phyloP scores from a whole-genome alignment of 306 rosid species.

The Vicia villosa region DNA sequence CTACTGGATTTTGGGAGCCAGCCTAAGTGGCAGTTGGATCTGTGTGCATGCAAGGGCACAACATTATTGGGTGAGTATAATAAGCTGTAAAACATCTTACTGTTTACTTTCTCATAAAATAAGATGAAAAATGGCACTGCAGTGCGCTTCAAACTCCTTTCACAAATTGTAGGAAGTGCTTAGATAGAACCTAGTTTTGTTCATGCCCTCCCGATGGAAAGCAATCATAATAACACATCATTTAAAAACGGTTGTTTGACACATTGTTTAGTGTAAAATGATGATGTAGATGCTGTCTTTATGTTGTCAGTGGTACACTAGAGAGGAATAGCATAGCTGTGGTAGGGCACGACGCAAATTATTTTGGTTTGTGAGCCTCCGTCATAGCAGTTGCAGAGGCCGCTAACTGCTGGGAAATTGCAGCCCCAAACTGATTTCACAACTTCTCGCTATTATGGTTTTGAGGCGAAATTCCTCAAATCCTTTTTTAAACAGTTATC shows the following conservation, averaged over 20 bases:
- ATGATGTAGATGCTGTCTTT: background rate
- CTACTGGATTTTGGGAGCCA: background rate
- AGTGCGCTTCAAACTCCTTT: background rate
- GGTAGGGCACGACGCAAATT: no score
- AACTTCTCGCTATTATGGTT: no score
- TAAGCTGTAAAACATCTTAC: background rate
- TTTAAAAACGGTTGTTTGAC: background rate
- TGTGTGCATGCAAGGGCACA: background rate
- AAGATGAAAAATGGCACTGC: conserved; percentile 1
- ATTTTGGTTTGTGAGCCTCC: no score
- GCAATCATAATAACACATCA: background rate
- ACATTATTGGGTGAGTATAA: background rate
- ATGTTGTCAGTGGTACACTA: no score
- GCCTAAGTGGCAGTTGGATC: background rate
- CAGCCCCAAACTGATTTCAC: no score
- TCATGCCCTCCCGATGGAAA: background rate
- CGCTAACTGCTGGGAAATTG: no score
- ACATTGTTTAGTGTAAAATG: background rate
- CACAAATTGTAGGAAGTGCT: background rate
- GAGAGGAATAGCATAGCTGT: no score
- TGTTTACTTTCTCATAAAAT: background rate
- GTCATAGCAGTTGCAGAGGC: no score
- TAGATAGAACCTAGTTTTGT: background rate
- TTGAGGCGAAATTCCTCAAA: no score
- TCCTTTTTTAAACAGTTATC: no score